Percentiles rank a stretch among this genome's conserved stretches.
Evolutionary conservation across 2,329 filamentous ascomycete genomes (phyloP).

Genomic region (Ophiosphaerella korrae): DNA sequence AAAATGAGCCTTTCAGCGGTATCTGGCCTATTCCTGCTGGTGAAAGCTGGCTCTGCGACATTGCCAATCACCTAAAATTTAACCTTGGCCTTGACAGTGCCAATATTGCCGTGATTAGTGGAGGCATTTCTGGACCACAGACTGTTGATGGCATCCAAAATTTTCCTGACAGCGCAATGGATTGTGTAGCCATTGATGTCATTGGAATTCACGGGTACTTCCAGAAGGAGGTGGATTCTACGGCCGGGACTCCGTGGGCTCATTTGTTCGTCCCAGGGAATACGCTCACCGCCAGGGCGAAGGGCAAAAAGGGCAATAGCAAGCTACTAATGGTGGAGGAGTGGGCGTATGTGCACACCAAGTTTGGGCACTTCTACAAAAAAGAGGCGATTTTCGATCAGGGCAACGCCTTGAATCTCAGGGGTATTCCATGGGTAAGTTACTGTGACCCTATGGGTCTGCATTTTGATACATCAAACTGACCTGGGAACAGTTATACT

Average conservation of each 20-base stretch:
- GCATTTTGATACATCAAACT: neutral
- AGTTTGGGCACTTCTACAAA: conserved; percentile 35
- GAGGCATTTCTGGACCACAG: conserved; percentile 40
- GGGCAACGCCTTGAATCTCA: conserved; percentile 41
- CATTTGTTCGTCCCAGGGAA: conserved; percentile 42
- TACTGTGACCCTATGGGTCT: neutral
- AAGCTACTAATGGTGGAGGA: conserved; percentile 45
- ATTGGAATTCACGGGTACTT: conserved; percentile 45
- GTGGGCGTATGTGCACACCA: conserved; percentile 36
- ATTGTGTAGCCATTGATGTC: conserved; percentile 40
- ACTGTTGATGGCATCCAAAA: conserved; percentile 31
- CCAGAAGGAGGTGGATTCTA: conserved; percentile 22
- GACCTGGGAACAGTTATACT: conserved; percentile 33
- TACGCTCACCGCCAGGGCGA: conserved; percentile 35
- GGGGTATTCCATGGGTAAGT: conserved; percentile 45
- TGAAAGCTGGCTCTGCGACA: conserved; percentile 44
- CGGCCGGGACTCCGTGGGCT: conserved; percentile 42
- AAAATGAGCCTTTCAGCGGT: conserved; percentile 43
- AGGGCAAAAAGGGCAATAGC: conserved; percentile 26
- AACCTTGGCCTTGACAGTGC: conserved; percentile 29
- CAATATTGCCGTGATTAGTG: conserved; percentile 43
- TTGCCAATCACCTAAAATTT: conserved; percentile 40
- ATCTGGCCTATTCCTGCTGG: conserved; percentile 43
- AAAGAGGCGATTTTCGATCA: conserved; percentile 42
- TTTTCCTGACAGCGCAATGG: conserved; percentile 39